Base-by-base conservation (phyloP, 805 yeast genomes). In the Pichia sporocuriosa region DNA sequence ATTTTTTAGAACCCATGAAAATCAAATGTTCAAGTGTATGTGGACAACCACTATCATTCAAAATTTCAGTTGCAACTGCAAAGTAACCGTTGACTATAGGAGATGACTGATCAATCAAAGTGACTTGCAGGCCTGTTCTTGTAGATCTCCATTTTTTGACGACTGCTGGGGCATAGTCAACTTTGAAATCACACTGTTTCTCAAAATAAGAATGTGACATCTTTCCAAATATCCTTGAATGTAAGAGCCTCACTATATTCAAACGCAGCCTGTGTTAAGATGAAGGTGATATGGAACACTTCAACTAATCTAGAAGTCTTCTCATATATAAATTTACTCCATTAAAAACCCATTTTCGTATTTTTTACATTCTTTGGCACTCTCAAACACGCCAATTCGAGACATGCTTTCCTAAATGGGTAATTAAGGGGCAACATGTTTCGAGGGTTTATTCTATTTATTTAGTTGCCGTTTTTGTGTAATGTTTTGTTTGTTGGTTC, bases 1-100 rank as follows among this genome's bases (percentile, higher is more conserved):
- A 85, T 44, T 80, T 78, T 49, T 81, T 69, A 3, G 96, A 85
- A 1, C 98, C 98, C 95, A 88, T 85, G 61, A 93, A 93, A 28
- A 90, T 73, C 60, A 93, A 68, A 64, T 93, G 98, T 63, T 93
- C 98, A 39, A 93, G 63, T 2, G 98, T 93, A 56, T 93, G 98
- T 1, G 98, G 98, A 48, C 85, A 77, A 7, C 98, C 98, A 20
- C 88, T 76, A 58, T 89, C 93, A 56, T 87, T 79, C 19, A 72
- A 67, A 39, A 86, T 85, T 59, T 93, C 97, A 1, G 97, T 88
- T 15, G 95, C 96, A 4, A 93, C 95, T 1, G 96, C 94, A 61
- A 93, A 87, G 57, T 83, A 84, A n/a, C 97, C 98, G 55, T 81
- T 80, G 3, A 93, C 88, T 25, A 87, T 71, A 3, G 97, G 97